phyloP scores from a whole-genome alignment of 2,329 filamentous ascomycete genomes.

The Cordyceps cicadae region DNA sequence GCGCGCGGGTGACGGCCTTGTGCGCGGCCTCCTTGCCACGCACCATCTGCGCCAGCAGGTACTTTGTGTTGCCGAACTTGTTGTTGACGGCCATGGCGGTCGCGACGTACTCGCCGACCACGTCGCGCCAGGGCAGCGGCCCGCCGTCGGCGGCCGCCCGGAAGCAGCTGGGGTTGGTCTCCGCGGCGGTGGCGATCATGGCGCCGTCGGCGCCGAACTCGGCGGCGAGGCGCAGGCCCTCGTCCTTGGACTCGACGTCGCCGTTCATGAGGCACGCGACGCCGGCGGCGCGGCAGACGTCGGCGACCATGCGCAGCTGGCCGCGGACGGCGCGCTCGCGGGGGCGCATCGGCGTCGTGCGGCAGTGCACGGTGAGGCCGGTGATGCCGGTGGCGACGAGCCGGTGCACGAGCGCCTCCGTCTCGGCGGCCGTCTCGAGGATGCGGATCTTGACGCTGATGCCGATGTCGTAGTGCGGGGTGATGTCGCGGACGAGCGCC shows the following conservation, averaged over 20 bases:
- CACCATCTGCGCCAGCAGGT: conserved; percentile 74
- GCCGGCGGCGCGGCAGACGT: conserved; percentile 72
- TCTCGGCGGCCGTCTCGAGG: conserved; percentile 67
- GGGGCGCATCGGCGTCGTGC: conserved; percentile 91
- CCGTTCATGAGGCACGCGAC: conserved; percentile 96
- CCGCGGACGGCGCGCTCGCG: conserved; percentile 78
- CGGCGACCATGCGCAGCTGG: conserved; percentile 75
- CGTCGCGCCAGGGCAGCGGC: conserved; percentile 63
- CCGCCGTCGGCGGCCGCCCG: conserved; percentile 61
- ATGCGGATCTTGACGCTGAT: conserved; percentile 97
- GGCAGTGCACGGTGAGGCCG: conserved; percentile 87
- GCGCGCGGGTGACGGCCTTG: conserved; percentile 52
- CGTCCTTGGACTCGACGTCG: conserved; percentile 68
- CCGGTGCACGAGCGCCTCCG: conserved; percentile 65
- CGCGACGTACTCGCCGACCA: conserved; percentile 68
- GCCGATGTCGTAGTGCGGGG: conserved; percentile 72
- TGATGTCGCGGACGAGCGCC: conserved; percentile 71
- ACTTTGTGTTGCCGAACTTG: conserved; percentile 88
- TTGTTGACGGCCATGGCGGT: conserved; percentile 72
- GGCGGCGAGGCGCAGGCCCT: conserved; percentile 61
- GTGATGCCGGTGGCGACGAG: conserved; percentile 85
- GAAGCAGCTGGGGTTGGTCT: conserved; percentile 88
- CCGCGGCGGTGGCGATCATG: conserved; percentile 93
- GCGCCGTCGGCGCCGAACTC: conserved; percentile 86
- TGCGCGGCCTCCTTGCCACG: conserved; percentile 66